These are phyloP conservation scores for Pichia sp. DNA, from an alignment of 1,139 yeast genomes.

Conservation along the genomic window DNA sequence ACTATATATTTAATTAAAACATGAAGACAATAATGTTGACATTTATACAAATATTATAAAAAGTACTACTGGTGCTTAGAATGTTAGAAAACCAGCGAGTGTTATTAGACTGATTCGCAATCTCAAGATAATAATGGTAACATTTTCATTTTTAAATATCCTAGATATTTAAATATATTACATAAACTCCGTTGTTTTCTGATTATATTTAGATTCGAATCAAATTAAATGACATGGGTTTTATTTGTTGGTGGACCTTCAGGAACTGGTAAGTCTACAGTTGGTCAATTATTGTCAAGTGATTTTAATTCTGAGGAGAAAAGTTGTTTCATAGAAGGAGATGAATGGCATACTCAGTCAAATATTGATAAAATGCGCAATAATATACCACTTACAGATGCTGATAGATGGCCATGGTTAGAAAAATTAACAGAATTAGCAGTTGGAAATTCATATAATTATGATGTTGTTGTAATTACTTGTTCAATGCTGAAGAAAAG, in stretches of 20 bases:
- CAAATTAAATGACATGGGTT: slow-evolving; percentile 5
- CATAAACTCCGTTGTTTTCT: too few species aligned
- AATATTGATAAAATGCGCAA: slow-evolving; percentile 77
- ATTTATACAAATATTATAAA: neutral
- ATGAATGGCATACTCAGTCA: slow-evolving; percentile 57
- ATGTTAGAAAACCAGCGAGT: too few species aligned
- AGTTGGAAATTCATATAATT: slow-evolving; percentile 32
- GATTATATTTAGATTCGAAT: too few species aligned
- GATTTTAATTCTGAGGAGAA: too few species aligned
- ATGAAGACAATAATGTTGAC: neutral
- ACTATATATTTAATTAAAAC: neutral
- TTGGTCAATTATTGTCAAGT: slow-evolving; percentile 39
- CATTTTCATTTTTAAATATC: too few species aligned
- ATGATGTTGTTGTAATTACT: slow-evolving; percentile 49
- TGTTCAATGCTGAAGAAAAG: slow-evolving; percentile 77
- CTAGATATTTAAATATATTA: too few species aligned
- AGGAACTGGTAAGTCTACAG: slow-evolving; percentile 87
- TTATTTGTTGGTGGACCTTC: slow-evolving; percentile 73
- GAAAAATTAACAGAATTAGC: slow-evolving; percentile 41
- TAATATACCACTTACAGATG: slow-evolving; percentile 79
- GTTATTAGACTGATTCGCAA: too few species aligned
- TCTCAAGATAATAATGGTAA: too few species aligned
- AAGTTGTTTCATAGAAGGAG: slow-evolving; percentile 54
- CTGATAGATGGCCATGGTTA: slow-evolving; percentile 91
- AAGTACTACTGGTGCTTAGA: too few species aligned